A percentile compares a stretch with the other conserved stretches of the same genome.
These are phyloP conservation scores for Microcos paniculata DNA, from an alignment of 345 rosid genomes.

Conservation along the genomic window DNA sequence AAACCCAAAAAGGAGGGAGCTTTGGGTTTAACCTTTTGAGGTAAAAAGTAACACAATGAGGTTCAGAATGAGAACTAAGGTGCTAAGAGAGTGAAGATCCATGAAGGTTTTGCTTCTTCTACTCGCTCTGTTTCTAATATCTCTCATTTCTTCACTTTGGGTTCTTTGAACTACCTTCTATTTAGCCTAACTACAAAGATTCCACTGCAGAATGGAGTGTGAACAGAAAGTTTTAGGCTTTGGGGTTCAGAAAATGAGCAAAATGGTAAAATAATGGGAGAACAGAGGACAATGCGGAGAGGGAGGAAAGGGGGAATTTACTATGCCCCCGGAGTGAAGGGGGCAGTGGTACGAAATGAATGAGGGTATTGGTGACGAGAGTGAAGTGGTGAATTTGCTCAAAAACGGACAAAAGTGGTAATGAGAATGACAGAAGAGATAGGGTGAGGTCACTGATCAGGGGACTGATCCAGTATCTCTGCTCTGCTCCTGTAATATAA, in stretches of 20 bases:
- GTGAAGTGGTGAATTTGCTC: background rate
- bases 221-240: background rate
- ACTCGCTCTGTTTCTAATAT: background rate
- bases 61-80: slow-evolving; percentile 18
- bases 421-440: background rate
- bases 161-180: background rate
- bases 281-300: slow-evolving; percentile 12
- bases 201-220: background rate
- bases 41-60: slow-evolving; percentile 31
- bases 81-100: slow-evolving; percentile 27
- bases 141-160: slow-evolving; percentile 7
- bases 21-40: slow-evolving; percentile 31
- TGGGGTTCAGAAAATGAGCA: background rate
- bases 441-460: background rate
- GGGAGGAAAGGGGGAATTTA: background rate
- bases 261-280: background rate
- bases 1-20: slow-evolving; percentile 1
- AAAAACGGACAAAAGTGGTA: background rate
- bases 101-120: slow-evolving; percentile 15
- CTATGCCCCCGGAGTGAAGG: background rate
- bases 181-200: background rate
- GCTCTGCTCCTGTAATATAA: background rate
- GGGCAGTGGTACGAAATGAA: background rate
- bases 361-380: background rate
- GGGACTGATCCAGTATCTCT: background rate